Evolutionary conservation across 352 stramenopile genomes (phyloP), one percentile per base, ranked within the genome.

Genomic region (Globisporangium rhizosaccharum): DNA sequence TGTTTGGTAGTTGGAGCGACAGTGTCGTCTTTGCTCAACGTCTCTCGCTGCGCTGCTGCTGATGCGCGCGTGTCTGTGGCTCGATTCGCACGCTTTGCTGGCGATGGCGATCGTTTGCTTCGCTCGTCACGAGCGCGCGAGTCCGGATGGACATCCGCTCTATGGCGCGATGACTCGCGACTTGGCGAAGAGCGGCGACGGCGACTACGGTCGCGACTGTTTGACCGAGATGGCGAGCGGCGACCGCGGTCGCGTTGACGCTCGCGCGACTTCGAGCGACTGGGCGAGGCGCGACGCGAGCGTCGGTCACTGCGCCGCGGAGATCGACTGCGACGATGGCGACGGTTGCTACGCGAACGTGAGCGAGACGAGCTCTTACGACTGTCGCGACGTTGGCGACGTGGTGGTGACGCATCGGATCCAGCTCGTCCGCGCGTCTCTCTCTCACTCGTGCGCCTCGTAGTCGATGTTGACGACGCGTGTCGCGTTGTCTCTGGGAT

Each of bases 321-420:
- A 3, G 30, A 36, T 36, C 30, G 30, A 36, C 30, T 36, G 30
- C 30, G 30, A 36, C 30, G 30, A 3, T 3, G 9, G 9, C 30
- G 30, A 18, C 12, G 20, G 41, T 42, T 5, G 17, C 30, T 36
- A 7, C 47, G 50, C 62, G 64, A 73, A 48, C 66, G 62, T 39
- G 72, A 85, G 11, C 45, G 58, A 45, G 70, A 72, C 30, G 48
- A 42, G 10, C 17, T 20, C 26, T 54, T 36, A 17, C 26, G 18
- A 28, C 48, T 20, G 14, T 54, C 28, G 12, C 50, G 62, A 45
- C 39, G 41, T 12, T 54, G 58, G n/a, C 51, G 48, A 3, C 66
- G 52, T 9, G 46, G 56, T 39, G 51, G 59, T 2, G 47, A 59
- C 18, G 37, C 6, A 26, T 44, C 30, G 17, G 46, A 66, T 41